Evolutionary conservation across 2,329 filamentous ascomycete species (phyloP), one percentile per base, ranked within the genome.

Genomic region (Metarhizium album): DNA sequence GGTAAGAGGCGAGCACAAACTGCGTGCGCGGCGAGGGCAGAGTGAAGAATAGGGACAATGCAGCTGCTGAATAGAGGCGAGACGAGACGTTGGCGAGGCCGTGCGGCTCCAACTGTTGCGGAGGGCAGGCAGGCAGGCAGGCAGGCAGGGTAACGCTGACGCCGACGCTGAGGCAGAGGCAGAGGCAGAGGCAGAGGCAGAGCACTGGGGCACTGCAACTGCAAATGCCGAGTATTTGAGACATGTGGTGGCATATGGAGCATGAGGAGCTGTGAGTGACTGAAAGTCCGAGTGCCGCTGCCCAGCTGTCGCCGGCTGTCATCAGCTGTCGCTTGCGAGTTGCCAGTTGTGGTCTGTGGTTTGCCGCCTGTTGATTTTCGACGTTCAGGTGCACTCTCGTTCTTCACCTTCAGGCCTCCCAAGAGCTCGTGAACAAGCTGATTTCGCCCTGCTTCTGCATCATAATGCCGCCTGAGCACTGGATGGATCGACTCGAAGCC

Each of bases 1-100:
- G n/a, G n/a, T n/a, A n/a, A 40, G 46, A 42, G 52, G 49, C 38
- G 51, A 47, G 37, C 35, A 43, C 23, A 45, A 18, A 24, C 5
- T 22, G 43, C 4, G 16, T n/a, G 16, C 37, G n/a, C n/a, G 35
- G n/a, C 20, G 37, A 13, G 33, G 33, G 33, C 37, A 40, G n/a
- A 11, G 5, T 20, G 37, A 11, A 7, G 37, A 20, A 7, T 11
- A 40, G 4, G 14, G 16, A 13, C 33, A n/a, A 40, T n/a, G 37
- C 37, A 20, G 11, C 37, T 3, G 16, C 20, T n/a, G 16, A 40
- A n/a, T 9, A 20, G 18, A 40, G 37, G n/a, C 37, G 8, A 40
- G 18, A 11, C 5, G 37, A 9, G n/a, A 20, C 5, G 20, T 20
- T 40, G 37, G 37, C 37, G n/a, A 40, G 8, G 37, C 2, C 18